Evolutionary conservation across 257 asterid genomes (phyloP).

Genomic region (Phtheirospermum japonicum): DNA sequence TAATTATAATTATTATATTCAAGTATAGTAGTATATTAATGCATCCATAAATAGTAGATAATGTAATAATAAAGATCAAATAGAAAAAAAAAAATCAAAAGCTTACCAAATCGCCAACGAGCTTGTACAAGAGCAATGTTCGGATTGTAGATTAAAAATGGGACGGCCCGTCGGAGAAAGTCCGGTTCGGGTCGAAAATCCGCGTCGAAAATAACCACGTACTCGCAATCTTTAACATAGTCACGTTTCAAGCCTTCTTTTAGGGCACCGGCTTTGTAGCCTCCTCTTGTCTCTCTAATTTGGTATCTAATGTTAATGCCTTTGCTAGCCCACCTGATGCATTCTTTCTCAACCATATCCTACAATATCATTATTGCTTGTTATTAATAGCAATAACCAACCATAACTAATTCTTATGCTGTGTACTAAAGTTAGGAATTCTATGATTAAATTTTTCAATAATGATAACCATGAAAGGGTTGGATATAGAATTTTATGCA

Average conservation of each 20-base stretch:
- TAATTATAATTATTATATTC: no score
- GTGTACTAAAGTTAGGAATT: no score
- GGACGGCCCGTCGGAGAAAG: constrained; percentile 47
- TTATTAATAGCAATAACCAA: background rate
- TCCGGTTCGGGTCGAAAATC: constrained; percentile 61
- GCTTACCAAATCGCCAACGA: constrained; percentile 60
- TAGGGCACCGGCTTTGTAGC: constrained; percentile 65
- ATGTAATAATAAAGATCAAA: no score
- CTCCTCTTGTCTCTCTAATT: constrained; percentile 51
- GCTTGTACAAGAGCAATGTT: constrained; percentile 54
- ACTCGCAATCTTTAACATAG: constrained; percentile 52
- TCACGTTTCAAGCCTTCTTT: no score
- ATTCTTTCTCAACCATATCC: constrained; percentile 61
- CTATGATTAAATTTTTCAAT: no score
- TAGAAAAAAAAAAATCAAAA: no score
- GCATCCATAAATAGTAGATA: background rate
- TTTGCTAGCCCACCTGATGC: constrained; percentile 57
- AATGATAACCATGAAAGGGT: no score
- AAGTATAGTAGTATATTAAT: no score
- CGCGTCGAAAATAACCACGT: constrained; percentile 57
- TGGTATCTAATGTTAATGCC: constrained; percentile 50
- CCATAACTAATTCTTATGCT: constrained; percentile 9
- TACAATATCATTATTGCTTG: constrained; percentile 18
- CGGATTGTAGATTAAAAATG: constrained; percentile 45
- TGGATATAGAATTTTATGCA: no score